phyloP scores from a whole-genome alignment of 768 basidiomycete species.

The Boletus pseudopeckii region DNA sequence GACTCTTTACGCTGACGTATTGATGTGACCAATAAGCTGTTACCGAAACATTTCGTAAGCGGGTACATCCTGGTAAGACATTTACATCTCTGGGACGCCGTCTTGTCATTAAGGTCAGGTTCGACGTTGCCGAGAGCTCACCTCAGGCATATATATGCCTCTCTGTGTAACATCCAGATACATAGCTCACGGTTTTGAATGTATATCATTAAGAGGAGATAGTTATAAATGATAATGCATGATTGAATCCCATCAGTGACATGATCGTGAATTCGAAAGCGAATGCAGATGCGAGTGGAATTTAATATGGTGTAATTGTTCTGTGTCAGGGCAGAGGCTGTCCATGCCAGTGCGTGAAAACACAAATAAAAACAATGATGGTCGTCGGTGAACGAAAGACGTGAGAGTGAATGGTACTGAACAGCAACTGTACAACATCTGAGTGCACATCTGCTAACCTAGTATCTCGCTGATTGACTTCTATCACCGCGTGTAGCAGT shows the following conservation, averaged over 20 bases:
- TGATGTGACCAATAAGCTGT: not conserved
- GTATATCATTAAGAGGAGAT: slow-evolving; percentile 26
- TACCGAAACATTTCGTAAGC: not conserved
- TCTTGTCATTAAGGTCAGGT: not conserved
- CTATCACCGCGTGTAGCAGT: slow-evolving; percentile 7
- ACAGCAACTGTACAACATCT: slow-evolving; percentile 22
- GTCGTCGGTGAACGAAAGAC: slow-evolving; percentile 17
- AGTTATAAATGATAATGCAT: slow-evolving; percentile 31
- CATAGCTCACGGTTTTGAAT: slow-evolving; percentile 4
- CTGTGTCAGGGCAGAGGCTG: slow-evolving; percentile 8
- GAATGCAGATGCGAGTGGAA: slow-evolving; percentile 14
- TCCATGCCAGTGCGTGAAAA: slow-evolving; percentile 18
- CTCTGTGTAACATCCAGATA: not conserved
- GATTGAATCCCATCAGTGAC: slow-evolving; percentile 20
- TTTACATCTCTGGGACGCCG: too few species aligned
- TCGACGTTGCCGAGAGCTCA: not conserved
- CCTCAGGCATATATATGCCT: not conserved
- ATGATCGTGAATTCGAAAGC: slow-evolving; percentile 21
- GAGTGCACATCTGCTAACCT: slow-evolving; percentile 20
- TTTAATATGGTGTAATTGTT: slow-evolving; percentile 11
- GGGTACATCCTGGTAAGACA: too few species aligned
- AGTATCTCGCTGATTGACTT: slow-evolving; percentile 11
- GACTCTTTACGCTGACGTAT: not conserved
- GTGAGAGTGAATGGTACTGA: slow-evolving; percentile 15
- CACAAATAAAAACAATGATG: slow-evolving; percentile 25